phyloP scores from a whole-genome alignment of 495 filamentous ascomycete species.

The Talaromyces proteolyticus region DNA sequence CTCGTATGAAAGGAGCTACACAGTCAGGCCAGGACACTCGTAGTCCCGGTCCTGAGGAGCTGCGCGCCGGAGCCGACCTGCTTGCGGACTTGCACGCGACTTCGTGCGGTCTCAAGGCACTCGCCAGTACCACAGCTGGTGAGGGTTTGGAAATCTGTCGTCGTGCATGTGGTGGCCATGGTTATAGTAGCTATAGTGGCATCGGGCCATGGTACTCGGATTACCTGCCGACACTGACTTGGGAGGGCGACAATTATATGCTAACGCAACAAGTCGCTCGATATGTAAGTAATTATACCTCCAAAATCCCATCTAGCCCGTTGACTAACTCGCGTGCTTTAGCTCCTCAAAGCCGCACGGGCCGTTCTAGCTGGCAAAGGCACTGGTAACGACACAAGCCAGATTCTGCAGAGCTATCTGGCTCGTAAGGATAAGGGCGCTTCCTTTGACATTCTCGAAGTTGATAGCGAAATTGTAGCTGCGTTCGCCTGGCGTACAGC shows the following conservation, averaged over 20 bases:
- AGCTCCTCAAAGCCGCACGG: conserved; percentile 58
- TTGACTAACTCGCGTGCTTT: neutral
- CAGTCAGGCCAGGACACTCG: conserved; percentile 35
- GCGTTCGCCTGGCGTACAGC: conserved; percentile 68
- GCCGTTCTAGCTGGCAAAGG: conserved; percentile 51
- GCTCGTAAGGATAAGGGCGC: conserved; percentile 57
- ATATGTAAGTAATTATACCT: conserved; percentile 36
- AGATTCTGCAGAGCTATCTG: conserved; percentile 54
- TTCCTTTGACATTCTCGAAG: conserved; percentile 59
- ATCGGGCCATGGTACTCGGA: conserved; percentile 64
- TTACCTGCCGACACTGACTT: conserved; percentile 62
- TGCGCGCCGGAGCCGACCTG: conserved; percentile 55
- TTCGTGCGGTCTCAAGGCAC: conserved; percentile 66
- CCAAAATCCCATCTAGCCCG: too few species aligned
- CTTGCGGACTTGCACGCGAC: conserved; percentile 70
- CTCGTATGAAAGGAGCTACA: conserved; percentile 46
- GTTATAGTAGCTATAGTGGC: conserved; percentile 63
- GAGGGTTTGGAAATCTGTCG: conserved; percentile 67
- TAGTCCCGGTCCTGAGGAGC: conserved; percentile 61
- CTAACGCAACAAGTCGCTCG: conserved; percentile 72
- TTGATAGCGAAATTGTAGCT: conserved; percentile 56
- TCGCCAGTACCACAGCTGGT: conserved; percentile 60
- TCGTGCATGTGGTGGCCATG: conserved; percentile 69
- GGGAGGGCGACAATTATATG: conserved; percentile 71
- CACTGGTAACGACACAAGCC: conserved; percentile 50